These are phyloP conservation scores for Cytospora paraplurivora DNA, from an alignment of 2,329 filamentous ascomycete species.

Conservation along the genomic window DNA sequence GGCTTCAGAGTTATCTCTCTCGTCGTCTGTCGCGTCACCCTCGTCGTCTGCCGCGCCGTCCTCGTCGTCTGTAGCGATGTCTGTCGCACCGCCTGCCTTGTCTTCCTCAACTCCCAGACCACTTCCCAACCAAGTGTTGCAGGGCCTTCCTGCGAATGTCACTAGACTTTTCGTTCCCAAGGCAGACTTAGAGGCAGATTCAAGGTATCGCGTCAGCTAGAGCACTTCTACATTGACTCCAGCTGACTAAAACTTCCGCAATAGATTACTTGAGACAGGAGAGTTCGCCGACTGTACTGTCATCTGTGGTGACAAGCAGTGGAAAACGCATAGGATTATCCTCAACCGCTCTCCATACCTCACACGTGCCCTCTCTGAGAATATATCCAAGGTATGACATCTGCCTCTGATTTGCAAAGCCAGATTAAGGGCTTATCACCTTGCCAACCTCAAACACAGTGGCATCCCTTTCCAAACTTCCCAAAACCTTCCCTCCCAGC, in stretches of 20 bases:
- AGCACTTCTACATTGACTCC: too few species aligned
- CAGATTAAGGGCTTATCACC: not conserved
- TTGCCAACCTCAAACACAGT: too few species aligned
- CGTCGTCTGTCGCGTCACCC: too few species aligned
- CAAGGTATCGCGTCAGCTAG: not conserved
- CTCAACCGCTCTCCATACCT: constrained; percentile 7
- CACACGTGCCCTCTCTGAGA: not conserved
- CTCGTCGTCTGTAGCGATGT: too few species aligned
- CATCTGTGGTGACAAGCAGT: not conserved
- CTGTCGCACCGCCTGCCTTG: too few species aligned
- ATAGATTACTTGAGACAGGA: constrained; percentile 1
- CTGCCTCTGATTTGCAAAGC: not conserved
- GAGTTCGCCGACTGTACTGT: constrained; percentile 3
- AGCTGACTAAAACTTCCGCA: not conserved
- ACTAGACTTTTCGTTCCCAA: not conserved
- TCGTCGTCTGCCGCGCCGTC: too few species aligned
- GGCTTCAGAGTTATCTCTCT: too few species aligned
- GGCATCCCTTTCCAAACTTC: too few species aligned
- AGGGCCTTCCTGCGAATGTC: not conserved
- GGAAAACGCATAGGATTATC: not conserved
- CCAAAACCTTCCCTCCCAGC: not conserved
- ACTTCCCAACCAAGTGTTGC: too few species aligned
- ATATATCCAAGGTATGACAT: not conserved
- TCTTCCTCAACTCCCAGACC: too few species aligned
- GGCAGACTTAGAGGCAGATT: not conserved